A percentile compares a stretch with the other conserved stretches of the same genome.
Conservation (phyloP, 495 filamentous ascomycete species). For the Penicillium malachiteum region DNA sequence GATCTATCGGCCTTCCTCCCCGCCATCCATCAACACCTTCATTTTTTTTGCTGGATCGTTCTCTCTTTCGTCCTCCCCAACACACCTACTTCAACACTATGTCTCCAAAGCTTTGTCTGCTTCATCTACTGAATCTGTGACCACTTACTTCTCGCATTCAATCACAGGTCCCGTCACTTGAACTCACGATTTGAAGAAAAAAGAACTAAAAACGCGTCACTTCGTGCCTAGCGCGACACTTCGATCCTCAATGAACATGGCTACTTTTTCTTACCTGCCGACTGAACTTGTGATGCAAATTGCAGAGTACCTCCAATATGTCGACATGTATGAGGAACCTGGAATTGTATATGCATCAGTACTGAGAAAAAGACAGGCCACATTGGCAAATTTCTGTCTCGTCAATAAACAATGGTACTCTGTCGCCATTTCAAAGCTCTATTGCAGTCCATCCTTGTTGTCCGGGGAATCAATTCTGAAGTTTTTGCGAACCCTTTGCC, state of each 20-base stretch:
- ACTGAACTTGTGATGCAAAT: slow-evolving; percentile 56
- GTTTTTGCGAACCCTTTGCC: slow-evolving; percentile 64
- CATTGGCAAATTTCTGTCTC: slow-evolving; percentile 55
- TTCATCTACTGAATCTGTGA: neutral
- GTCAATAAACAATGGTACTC: slow-evolving; percentile 67
- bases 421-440: slow-evolving; percentile 55
- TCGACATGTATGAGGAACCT: neutral
- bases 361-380: slow-evolving; percentile 29
- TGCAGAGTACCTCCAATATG: slow-evolving; percentile 22
- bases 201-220: neutral
- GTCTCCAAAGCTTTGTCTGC: neutral
- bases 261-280: slow-evolving; percentile 28
- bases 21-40: neutral
- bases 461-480: slow-evolving; percentile 52
- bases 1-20: slow-evolving; percentile 1
- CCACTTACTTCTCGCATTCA: neutral
- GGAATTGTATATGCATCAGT: too few species aligned
- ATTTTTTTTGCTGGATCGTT: neutral
- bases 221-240: neutral
- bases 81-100: neutral
- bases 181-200: too few species aligned
- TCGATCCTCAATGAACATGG: neutral
- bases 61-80: neutral
- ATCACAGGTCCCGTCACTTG: neutral
- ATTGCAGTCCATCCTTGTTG: slow-evolving; percentile 47